Conservation (phyloP, 768 basidiomycete species). For the Boletus pseudopeckii region DNA sequence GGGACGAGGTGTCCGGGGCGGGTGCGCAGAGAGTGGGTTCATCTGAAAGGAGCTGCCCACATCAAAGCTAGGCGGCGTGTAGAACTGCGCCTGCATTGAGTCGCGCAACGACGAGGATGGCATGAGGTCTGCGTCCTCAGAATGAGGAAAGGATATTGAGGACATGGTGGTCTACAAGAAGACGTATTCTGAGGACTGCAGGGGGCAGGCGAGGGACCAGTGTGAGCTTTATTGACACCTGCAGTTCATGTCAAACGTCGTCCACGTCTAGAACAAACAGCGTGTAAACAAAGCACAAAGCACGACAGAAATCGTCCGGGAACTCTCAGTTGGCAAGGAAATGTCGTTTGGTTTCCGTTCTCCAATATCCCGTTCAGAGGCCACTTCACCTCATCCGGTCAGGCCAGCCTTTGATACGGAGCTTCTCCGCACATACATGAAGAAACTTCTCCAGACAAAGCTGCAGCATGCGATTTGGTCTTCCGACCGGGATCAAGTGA, state of each 20-base stretch:
- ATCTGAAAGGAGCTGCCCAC: constrained; percentile 65
- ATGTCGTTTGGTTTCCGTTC: constrained; percentile 52
- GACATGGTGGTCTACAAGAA: constrained; percentile 45
- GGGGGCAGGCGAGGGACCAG: background rate
- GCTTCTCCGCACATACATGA: constrained; percentile 73
- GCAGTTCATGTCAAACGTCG: too few relatives aligned
- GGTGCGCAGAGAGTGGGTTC: constrained; percentile 77
- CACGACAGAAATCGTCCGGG: background rate
- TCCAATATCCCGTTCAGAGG: constrained; percentile 56
- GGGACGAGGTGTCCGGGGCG: constrained; percentile 67
- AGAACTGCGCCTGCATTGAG: constrained; percentile 47
- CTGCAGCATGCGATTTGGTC: constrained; percentile 63
- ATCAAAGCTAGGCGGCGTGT: constrained; percentile 55
- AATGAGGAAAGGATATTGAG: constrained; percentile 59
- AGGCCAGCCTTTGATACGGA: constrained; percentile 67
- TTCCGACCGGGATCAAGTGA: constrained; percentile 67
- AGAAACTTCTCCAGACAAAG: constrained; percentile 71
- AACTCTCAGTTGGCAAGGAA: background rate
- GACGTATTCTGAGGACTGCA: background rate
- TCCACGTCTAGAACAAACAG: constrained; percentile 19
- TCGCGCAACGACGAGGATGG: constrained; percentile 37
- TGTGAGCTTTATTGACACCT: background rate
- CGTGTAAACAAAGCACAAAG: constrained; percentile 22
- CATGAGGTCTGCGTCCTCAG: constrained; percentile 35
- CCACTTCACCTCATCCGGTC: constrained; percentile 45